Evolutionary conservation across 164 flowering plant species (phyloP).

Genomic region (Vitis riparia): DNA sequence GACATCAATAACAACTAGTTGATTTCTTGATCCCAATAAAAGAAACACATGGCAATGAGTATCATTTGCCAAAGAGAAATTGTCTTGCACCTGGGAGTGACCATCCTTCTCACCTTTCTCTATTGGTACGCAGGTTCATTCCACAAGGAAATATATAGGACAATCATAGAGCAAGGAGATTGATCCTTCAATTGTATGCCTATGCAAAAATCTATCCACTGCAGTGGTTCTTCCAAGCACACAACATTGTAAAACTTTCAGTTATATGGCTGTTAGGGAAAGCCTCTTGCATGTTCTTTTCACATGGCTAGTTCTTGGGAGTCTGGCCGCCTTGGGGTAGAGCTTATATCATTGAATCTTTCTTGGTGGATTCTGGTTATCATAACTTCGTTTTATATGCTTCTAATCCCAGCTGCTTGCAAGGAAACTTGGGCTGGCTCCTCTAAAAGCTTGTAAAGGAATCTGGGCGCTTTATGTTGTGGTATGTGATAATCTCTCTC

Average conservation of each 20-base stretch:
- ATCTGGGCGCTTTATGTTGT: conserved; percentile 72
- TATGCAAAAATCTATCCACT: conserved; percentile 69
- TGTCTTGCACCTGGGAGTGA: conserved; percentile 58
- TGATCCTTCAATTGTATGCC: conserved; percentile 68
- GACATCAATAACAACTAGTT: too few relatives aligned
- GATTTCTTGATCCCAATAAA: neutral
- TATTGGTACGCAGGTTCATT: conserved; percentile 65
- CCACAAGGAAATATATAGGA: conserved; percentile 47
- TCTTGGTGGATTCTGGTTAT: conserved; percentile 80
- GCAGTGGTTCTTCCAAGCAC: conserved; percentile 84
- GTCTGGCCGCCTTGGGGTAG: conserved; percentile 76
- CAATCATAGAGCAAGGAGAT: conserved; percentile 53
- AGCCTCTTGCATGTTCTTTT: conserved; percentile 51
- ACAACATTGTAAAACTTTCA: conserved; percentile 73
- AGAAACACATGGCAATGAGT: conserved; percentile 50
- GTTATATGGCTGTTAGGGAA: conserved; percentile 70
- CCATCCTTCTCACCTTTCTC: conserved; percentile 54
- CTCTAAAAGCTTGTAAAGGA: conserved; percentile 58
- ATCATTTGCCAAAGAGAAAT: conserved; percentile 75
- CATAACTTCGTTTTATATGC: conserved; percentile 46
- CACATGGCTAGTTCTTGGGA: conserved; percentile 52
- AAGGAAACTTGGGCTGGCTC: conserved; percentile 75
- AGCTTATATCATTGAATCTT: conserved; percentile 52
- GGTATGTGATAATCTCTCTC: conserved; percentile 32
- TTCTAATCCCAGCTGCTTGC: conserved; percentile 55